Percentiles rank a stretch among this genome's conserved stretches.
phyloP scores from a whole-genome alignment of 768 basidiomycete species.

The Calocera viscosa region DNA sequence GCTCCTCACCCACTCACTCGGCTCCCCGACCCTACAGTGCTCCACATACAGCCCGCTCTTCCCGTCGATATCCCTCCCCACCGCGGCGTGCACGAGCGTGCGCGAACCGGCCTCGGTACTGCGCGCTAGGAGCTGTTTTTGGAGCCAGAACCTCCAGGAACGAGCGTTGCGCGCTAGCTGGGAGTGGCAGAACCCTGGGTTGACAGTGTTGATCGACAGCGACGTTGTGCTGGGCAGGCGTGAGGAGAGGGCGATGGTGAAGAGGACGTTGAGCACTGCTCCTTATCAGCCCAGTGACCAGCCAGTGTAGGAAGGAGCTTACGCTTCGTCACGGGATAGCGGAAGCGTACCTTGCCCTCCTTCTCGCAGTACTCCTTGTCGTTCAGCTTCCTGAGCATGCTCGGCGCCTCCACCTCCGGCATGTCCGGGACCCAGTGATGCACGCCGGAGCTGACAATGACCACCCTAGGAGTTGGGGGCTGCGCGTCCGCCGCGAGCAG shows the following conservation, averaged over 20 bases:
- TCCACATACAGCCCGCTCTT: slow-evolving; percentile 6
- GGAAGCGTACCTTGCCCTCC: background rate
- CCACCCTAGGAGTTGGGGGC: slow-evolving; percentile 29
- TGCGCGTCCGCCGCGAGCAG: slow-evolving; percentile 30
- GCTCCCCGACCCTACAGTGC: slow-evolving; percentile 1
- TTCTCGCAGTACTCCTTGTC: background rate
- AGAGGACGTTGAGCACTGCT: slow-evolving; percentile 13
- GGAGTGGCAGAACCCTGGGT: slow-evolving; percentile 9
- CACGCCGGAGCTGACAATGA: slow-evolving; percentile 34
- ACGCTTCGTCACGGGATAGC: background rate
- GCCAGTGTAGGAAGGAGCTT: background rate
- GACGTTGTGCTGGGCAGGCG: background rate
- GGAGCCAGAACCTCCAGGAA: background rate
- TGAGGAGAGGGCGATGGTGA: slow-evolving; percentile 8
- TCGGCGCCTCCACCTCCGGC: slow-evolving; percentile 18
- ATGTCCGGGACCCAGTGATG: slow-evolving; percentile 26
- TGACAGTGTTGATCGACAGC: background rate
- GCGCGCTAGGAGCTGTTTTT: background rate
- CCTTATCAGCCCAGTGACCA: background rate
- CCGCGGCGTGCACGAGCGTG: slow-evolving; percentile 8
- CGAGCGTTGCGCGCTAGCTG: background rate
- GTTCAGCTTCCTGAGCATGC: slow-evolving; percentile 27
- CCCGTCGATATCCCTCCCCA: background rate
- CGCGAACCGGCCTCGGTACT: slow-evolving; percentile 10
- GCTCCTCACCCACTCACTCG: background rate